These are phyloP conservation scores for Corymbia citriodora DNA, from an alignment of 441 rosid species.

Conservation along the genomic window DNA sequence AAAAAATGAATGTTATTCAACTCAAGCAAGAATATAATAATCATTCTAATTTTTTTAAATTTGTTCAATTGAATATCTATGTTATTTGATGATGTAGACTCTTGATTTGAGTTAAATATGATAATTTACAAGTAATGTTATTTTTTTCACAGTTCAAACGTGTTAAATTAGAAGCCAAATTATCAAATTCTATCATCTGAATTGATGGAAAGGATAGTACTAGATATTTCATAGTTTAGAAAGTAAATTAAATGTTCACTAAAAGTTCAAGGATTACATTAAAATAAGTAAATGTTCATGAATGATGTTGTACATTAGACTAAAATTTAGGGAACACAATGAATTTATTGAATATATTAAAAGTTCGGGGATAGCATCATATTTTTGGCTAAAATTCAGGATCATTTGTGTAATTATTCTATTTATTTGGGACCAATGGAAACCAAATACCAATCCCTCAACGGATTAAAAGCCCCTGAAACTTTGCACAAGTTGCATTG, in stretches of 20 bases:
- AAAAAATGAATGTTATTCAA: not conserved
- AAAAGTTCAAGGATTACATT: too few species aligned
- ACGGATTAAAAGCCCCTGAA: not conserved
- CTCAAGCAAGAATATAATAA: too few species aligned
- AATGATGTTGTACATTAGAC: too few species aligned
- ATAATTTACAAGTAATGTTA: not conserved
- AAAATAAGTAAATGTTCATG: too few species aligned
- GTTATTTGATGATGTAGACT: not conserved
- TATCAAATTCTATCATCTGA: not conserved
- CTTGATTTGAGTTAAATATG: not conserved
- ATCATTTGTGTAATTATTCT: not conserved
- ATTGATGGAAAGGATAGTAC: not conserved
- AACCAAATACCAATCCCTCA: not conserved
- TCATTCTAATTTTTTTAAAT: not conserved
- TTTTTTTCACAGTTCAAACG: not conserved
- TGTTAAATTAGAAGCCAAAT: not conserved
- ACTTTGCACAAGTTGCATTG: not conserved
- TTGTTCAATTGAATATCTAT: not conserved
- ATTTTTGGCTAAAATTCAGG: rapidly evolving
- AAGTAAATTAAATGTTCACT: rapidly evolving
- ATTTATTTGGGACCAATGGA: not conserved
- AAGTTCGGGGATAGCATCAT: rapidly evolving
- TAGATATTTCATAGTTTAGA: too few species aligned
- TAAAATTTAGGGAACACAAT: too few species aligned
- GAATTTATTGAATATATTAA: not conserved